Conservation (phyloP, 73 alveolate genomes). For the Paramecium caudatum region DNA sequence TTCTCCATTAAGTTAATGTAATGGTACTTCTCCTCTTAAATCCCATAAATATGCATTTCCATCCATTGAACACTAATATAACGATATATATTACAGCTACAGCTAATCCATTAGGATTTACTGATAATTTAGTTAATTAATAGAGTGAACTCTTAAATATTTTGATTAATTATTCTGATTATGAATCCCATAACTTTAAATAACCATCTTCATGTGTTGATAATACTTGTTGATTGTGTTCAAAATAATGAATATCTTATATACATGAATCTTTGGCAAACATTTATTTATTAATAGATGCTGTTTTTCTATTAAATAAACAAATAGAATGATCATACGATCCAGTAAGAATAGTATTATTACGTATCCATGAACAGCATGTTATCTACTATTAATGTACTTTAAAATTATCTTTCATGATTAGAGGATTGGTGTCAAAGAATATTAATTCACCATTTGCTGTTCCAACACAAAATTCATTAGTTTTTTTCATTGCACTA, state of each 20-base stretch:
- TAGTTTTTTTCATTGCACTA: neutral
- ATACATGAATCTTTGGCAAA: slow-evolving; percentile 51
- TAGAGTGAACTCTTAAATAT: neutral
- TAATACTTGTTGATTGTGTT: neutral
- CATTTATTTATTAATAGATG: slow-evolving; percentile 15
- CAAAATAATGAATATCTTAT: neutral
- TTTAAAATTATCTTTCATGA: neutral
- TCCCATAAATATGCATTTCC: slow-evolving; percentile 56
- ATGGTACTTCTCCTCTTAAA: slow-evolving; percentile 44
- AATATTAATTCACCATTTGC: slow-evolving; percentile 9
- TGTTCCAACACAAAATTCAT: slow-evolving; percentile 44
- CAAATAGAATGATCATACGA: slow-evolving; percentile 57
- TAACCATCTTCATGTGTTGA: slow-evolving; percentile 60
- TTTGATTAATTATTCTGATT: neutral
- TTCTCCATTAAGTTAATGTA: slow-evolving; percentile 25
- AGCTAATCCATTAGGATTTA: neutral
- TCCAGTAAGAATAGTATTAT: slow-evolving; percentile 26
- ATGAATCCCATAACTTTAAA: slow-evolving; percentile 53
- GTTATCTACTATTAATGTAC: slow-evolving; percentile 44
- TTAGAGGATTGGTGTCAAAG: neutral
- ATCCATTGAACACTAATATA: slow-evolving; percentile 36
- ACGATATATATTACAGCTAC: neutral
- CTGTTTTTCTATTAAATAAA: slow-evolving; percentile 28
- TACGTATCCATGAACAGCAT: slow-evolving; percentile 15
- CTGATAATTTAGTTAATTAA: neutral